Evolutionary conservation across 2,329 filamentous ascomycete species (phyloP).

Genomic region (Xylariaceae sp.): DNA sequence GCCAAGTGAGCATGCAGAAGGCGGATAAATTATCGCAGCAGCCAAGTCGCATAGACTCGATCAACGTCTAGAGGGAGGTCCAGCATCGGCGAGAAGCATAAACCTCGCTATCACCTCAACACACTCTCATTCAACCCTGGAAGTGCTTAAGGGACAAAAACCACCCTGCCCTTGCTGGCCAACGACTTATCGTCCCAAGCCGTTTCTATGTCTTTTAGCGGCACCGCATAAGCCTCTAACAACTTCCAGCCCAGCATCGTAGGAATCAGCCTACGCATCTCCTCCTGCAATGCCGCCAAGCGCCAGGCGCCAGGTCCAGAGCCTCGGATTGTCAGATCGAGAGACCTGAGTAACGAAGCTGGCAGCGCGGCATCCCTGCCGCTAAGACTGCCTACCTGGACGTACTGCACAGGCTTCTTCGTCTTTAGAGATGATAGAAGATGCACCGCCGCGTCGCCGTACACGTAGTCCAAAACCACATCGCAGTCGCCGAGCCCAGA

Average conservation of each 20-base stretch:
- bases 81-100: background rate
- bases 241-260: constrained; percentile 38
- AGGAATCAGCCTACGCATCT: constrained; percentile 35
- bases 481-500: constrained; percentile 48
- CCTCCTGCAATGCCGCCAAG: constrained; percentile 34
- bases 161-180: constrained; percentile 30
- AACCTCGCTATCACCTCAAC: background rate
- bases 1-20: background rate
- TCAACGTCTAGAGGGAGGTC: background rate
- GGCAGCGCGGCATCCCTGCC: constrained; percentile 43
- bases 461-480: constrained; percentile 61
- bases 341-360: constrained; percentile 48
- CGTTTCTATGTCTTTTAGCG: constrained; percentile 38
- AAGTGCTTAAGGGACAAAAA: constrained; percentile 29
- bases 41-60: background rate
- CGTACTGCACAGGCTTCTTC: constrained; percentile 51
- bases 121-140: background rate
- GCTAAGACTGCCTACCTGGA: constrained; percentile 53
- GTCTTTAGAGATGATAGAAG: constrained; percentile 46
- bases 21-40: no score
- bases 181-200: constrained; percentile 36
- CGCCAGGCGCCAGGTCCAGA: constrained; percentile 49
- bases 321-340: constrained; percentile 51
- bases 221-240: constrained; percentile 26
- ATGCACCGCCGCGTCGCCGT: constrained; percentile 48